Conservation (phyloP, 257 asterid genomes). For the Fraxinus anomala region DNA sequence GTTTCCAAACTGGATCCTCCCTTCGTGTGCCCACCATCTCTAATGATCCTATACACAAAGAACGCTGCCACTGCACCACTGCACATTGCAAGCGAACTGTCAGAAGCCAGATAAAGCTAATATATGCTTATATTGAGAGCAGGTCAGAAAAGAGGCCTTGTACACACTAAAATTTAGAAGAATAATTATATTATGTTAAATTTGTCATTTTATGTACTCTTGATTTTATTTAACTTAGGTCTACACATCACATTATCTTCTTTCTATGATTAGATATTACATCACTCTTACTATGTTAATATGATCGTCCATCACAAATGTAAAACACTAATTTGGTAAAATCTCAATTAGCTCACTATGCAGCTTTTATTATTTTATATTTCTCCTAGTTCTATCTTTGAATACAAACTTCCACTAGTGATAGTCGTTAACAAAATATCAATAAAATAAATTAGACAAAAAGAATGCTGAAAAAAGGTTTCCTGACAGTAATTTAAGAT, state of each 20-base stretch:
- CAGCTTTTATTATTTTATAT: neutral
- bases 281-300: neutral
- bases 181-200: neutral
- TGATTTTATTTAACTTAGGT: neutral
- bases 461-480: slow-evolving; percentile 1
- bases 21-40: slow-evolving; percentile 54
- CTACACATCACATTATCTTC: neutral
- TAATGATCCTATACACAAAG: slow-evolving; percentile 69
- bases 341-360: neutral
- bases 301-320: no score
- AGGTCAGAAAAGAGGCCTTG: neutral
- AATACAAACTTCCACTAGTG: neutral
- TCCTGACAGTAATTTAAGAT: slow-evolving; percentile 9
- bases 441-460: neutral
- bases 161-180: neutral
- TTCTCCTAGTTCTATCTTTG: neutral
- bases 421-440: neutral
- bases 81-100: slow-evolving; percentile 37
- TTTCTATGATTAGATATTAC: neutral
- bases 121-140: neutral
- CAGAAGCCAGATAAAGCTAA: slow-evolving; percentile 8
- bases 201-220: neutral
- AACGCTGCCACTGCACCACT: slow-evolving; percentile 83
- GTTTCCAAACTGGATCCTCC: slow-evolving; percentile 40
- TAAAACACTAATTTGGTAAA: neutral